These are phyloP conservation scores for Tulasnella sp. DNA, from an alignment of 768 basidiomycete genomes.

Conservation along the genomic window DNA sequence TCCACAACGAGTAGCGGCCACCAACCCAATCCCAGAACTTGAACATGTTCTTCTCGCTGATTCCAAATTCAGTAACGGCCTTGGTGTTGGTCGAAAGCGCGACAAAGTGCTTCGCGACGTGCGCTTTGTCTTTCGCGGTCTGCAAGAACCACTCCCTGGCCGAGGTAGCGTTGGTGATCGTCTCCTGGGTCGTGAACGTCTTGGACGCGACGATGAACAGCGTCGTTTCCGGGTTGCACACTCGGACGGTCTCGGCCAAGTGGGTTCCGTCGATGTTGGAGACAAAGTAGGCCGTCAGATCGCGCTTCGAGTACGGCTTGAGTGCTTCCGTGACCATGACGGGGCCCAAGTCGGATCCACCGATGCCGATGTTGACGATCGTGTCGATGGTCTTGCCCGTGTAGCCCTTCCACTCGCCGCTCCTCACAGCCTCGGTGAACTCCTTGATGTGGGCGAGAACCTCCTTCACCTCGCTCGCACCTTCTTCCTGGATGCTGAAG, in stretches of 20 bases:
- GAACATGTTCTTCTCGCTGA: slow-evolving; percentile 92
- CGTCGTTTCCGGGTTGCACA: slow-evolving; percentile 85
- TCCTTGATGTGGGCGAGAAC: slow-evolving; percentile 89
- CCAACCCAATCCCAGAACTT: slow-evolving; percentile 99
- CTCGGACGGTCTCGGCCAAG: slow-evolving; percentile 76
- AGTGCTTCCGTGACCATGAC: slow-evolving; percentile 99
- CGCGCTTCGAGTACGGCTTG: slow-evolving; percentile 86
- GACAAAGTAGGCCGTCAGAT: slow-evolving; percentile 82
- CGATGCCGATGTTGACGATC: slow-evolving; percentile 98
- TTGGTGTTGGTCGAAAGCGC: slow-evolving; percentile 95
- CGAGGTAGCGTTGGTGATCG: slow-evolving; percentile 95
- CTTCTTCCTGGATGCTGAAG: slow-evolving; percentile 61
- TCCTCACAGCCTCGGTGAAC: slow-evolving; percentile 80
- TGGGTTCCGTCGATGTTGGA: slow-evolving; percentile 99
- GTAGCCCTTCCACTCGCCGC: slow-evolving; percentile 92
- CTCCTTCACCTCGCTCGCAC: slow-evolving; percentile 72
- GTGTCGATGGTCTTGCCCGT: slow-evolving; percentile 92
- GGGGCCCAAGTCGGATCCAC: slow-evolving; percentile 95
- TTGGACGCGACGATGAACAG: slow-evolving; percentile 98
- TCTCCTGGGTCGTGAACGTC: slow-evolving; percentile 99
- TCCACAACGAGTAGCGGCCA: slow-evolving; percentile 97
- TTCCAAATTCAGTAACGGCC: slow-evolving; percentile 91
- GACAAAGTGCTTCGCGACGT: slow-evolving; percentile 98
- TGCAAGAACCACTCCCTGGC: slow-evolving; percentile 93
- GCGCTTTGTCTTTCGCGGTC: slow-evolving; percentile 74